Percentiles rank a stretch among this genome's conserved stretches.
These are phyloP conservation scores for Przewalskia tangutica DNA, from an alignment of 257 asterid genomes.

Conservation along the genomic window DNA sequence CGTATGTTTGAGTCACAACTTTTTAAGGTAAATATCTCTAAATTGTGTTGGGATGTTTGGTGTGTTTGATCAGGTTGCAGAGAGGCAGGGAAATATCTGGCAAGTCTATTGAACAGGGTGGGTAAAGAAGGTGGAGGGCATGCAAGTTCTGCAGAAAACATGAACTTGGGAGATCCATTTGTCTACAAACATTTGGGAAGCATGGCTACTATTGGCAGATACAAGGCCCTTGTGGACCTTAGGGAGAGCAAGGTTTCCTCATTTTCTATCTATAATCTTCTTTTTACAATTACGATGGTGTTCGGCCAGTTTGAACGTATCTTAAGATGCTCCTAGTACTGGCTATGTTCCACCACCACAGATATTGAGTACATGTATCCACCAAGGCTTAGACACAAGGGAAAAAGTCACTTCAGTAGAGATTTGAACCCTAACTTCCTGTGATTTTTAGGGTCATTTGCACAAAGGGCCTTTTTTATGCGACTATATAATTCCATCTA, in stretches of 20 bases:
- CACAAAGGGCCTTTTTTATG: not conserved
- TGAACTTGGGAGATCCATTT: conserved; percentile 48
- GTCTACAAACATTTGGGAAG: conserved; percentile 87
- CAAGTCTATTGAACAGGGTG: conserved; percentile 42
- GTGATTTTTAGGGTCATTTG: not conserved
- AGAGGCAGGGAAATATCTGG: conserved; percentile 83
- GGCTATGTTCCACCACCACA: not conserved
- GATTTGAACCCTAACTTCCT: not conserved
- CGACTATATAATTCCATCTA: no score
- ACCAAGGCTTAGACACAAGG: not conserved
- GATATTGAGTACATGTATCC: not conserved
- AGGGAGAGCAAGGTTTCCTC: conserved; percentile 82
- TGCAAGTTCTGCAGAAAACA: conserved; percentile 46
- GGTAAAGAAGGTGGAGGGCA: conserved; percentile 77
- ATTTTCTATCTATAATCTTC: not conserved
- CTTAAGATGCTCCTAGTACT: no score
- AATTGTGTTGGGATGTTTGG: not conserved
- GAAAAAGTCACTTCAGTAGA: not conserved
- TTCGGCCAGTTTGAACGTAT: not conserved
- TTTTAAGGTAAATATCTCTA: not conserved
- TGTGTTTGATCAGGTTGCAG: conserved; percentile 61
- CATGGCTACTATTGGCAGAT: conserved; percentile 93
- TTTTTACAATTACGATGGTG: not conserved
- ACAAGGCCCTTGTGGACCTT: conserved; percentile 92
- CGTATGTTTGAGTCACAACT: not conserved